Evolutionary conservation across 2,329 filamentous ascomycete species (phyloP).

Genomic region (Nemania diffusa): DNA sequence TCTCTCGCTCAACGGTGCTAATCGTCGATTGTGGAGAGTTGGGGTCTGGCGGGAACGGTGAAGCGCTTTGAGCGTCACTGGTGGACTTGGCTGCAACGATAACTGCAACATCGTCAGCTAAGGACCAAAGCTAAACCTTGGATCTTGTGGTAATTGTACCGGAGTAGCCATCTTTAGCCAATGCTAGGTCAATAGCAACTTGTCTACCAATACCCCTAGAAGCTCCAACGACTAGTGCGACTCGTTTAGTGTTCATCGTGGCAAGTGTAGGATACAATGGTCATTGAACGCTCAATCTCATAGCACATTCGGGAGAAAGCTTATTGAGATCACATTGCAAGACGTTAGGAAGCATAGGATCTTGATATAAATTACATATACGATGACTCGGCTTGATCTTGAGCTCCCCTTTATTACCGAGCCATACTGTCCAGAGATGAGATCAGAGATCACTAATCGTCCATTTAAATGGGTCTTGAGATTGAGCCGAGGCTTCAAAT

Average conservation of each 20-base stretch:
- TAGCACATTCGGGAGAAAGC: neutral
- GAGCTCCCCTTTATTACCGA: neutral
- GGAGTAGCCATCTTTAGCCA: slow-evolving; percentile 75
- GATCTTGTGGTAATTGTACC: slow-evolving; percentile 59
- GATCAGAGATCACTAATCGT: slow-evolving; percentile 21
- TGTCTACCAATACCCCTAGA: slow-evolving; percentile 85
- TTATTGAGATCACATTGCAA: slow-evolving; percentile 8
- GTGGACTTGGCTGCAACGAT: slow-evolving; percentile 81
- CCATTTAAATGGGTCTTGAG: neutral
- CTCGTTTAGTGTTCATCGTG: slow-evolving; percentile 53
- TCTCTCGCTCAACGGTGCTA: slow-evolving; percentile 81
- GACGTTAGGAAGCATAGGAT: neutral
- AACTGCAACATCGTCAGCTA: slow-evolving; percentile 59
- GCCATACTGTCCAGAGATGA: neutral
- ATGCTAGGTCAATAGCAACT: slow-evolving; percentile 79
- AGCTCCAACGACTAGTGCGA: slow-evolving; percentile 79
- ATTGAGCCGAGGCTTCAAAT: slow-evolving; percentile 11
- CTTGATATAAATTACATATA: neutral
- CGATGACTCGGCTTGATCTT: neutral
- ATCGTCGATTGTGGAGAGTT: slow-evolving; percentile 82
- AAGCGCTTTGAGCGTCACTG: slow-evolving; percentile 66
- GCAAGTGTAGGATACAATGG: neutral
- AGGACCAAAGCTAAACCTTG: neutral
- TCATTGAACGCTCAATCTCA: neutral
- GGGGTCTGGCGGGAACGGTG: slow-evolving; percentile 77